Evolutionary conservation across 768 basidiomycete species (phyloP).

Genomic region (Roridomyces roridus): DNA sequence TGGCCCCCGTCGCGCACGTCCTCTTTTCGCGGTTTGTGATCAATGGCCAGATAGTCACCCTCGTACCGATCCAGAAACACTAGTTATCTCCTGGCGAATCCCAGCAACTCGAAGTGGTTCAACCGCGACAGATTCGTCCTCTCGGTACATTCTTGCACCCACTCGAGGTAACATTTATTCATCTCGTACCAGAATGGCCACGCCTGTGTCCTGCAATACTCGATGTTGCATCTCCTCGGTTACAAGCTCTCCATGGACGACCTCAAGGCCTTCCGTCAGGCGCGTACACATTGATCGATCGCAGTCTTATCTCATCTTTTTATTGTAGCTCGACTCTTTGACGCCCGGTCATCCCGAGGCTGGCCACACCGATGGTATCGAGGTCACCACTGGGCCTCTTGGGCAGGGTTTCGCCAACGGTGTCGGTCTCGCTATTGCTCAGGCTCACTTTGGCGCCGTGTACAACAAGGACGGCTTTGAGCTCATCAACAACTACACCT

Average conservation of each 20-base stretch:
- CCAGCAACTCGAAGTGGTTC: constrained; percentile 90
- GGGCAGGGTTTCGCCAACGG: constrained; percentile 95
- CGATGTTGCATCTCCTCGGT: constrained; percentile 88
- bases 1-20: constrained; percentile 85
- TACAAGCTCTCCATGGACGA: constrained; percentile 94
- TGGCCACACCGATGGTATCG: constrained; percentile 65
- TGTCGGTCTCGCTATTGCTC: constrained; percentile 92
- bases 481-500: constrained; percentile 87
- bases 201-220: constrained; percentile 94
- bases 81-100: constrained; percentile 89
- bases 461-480: constrained; percentile 89
- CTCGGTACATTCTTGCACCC: constrained; percentile 64
- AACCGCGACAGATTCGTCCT: constrained; percentile 97
- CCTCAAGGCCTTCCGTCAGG: constrained; percentile 90
- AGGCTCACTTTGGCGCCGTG: constrained; percentile 87
- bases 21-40: constrained; percentile 71
- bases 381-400: constrained; percentile 95
- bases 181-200: constrained; percentile 53
- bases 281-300: not conserved
- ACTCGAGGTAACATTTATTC: not conserved
- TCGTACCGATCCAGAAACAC: not conserved
- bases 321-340: constrained; percentile 6
- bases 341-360: constrained; percentile 89
- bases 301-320: no score
- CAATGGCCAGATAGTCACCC: not conserved